Conservation (phyloP, 2,329 filamentous ascomycete genomes). For the Trichoderma sp. region DNA sequence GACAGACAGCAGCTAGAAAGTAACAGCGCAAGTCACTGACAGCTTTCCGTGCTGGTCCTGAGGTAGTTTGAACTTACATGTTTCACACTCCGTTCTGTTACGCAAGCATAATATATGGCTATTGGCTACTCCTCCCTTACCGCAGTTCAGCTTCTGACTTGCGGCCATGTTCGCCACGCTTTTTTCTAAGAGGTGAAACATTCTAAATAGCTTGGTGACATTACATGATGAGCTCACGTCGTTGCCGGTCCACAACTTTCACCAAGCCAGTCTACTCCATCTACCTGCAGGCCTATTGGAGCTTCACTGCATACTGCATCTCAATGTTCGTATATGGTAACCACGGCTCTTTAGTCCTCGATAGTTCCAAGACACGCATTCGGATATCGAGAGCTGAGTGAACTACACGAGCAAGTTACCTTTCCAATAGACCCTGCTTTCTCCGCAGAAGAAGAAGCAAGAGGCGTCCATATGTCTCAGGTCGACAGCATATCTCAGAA, state of each 20-base stretch:
- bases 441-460: neutral
- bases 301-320: neutral
- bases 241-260: no score
- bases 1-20: neutral
- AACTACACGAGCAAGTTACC: no score
- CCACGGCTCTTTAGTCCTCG: neutral
- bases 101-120: neutral
- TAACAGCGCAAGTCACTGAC: neutral
- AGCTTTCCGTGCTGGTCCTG: no score
- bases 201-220: no score
- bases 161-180: neutral
- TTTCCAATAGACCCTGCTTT: neutral
- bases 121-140: neutral
- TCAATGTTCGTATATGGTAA: no score
- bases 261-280: no score
- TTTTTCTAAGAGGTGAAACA: neutral
- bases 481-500: no score
- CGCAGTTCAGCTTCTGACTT: neutral
- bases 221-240: no score
- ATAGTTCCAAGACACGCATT: neutral
- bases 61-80: neutral
- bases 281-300: neutral
- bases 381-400: neutral
- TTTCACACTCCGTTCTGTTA: neutral
- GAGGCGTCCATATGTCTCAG: neutral